These are phyloP conservation scores for Cerrena zonata DNA, from an alignment of 1,284 basidiomycete species.

Conservation along the genomic window DNA sequence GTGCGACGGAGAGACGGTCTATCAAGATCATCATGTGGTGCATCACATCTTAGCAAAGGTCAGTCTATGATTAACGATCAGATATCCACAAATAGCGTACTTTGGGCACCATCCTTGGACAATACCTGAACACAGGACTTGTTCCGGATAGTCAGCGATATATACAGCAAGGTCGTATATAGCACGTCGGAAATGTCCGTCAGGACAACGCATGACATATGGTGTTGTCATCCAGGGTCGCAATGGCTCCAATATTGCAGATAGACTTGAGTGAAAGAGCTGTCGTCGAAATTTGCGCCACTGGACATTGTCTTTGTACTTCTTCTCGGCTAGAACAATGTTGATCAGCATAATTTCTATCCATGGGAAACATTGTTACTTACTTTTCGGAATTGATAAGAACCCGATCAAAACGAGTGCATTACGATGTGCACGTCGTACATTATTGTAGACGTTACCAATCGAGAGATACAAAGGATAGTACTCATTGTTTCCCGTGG, in stretches of 20 bases:
- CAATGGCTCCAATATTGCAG: slow-evolving; percentile 17
- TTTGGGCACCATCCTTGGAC: slow-evolving; percentile 26
- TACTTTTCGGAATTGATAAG: slow-evolving; percentile 23
- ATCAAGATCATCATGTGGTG: too few relatives aligned
- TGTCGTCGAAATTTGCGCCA: too few relatives aligned
- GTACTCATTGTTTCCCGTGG: too few relatives aligned
- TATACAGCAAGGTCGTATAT: slow-evolving; percentile 26
- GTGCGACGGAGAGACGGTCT: background rate
- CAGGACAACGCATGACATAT: slow-evolving; percentile 18
- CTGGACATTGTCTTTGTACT: slow-evolving; percentile 8
- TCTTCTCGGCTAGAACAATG: slow-evolving; percentile 13
- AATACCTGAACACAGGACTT: slow-evolving; percentile 19
- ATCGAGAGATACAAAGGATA: slow-evolving; percentile 20
- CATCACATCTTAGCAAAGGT: background rate
- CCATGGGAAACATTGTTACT: too few relatives aligned
- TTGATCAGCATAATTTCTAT: too few relatives aligned
- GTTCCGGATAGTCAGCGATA: too few relatives aligned
- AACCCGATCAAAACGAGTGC: slow-evolving; percentile 20
- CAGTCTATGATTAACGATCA: background rate
- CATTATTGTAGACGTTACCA: slow-evolving; percentile 16
- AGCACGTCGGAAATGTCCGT: slow-evolving; percentile 18
- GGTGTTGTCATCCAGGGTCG: too few relatives aligned
- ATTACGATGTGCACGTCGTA: slow-evolving; percentile 18
- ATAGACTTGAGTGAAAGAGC: slow-evolving; percentile 17
- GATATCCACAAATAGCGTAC: slow-evolving; percentile 13